A percentile compares a stretch with the other conserved stretches of the same genome.
Conservation (phyloP, 2,329 filamentous ascomycete genomes). For the Sarocladium oryzae region DNA sequence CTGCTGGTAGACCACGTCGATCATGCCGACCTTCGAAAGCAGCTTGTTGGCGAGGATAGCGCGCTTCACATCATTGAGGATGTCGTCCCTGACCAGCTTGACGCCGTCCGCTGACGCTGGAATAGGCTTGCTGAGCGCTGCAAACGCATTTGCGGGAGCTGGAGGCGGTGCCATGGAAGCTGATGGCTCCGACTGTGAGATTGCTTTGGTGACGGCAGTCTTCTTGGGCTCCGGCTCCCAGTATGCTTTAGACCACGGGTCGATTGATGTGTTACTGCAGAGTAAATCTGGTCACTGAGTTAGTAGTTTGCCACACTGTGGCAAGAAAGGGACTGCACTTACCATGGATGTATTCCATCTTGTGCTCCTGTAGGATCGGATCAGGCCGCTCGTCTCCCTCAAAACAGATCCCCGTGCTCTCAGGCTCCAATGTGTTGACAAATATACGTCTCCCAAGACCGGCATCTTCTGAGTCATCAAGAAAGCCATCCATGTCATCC, state of each 20-base stretch:
- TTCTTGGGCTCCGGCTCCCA: slow-evolving; percentile 52
- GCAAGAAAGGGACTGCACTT: slow-evolving; percentile 23
- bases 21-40: slow-evolving; percentile 33
- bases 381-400: slow-evolving; percentile 50
- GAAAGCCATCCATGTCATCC: slow-evolving; percentile 84
- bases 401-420: slow-evolving; percentile 78
- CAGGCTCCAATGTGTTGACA: slow-evolving; percentile 66
- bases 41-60: slow-evolving; percentile 33
- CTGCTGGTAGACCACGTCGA: slow-evolving; percentile 33
- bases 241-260: slow-evolving; percentile 40
- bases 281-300: neutral
- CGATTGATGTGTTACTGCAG: neutral
- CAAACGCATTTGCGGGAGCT: slow-evolving; percentile 29
- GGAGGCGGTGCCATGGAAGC: slow-evolving; percentile 27
- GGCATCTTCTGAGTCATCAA: slow-evolving; percentile 77
- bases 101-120: slow-evolving; percentile 12
- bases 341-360: slow-evolving; percentile 71
- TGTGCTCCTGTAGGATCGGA: slow-evolving; percentile 51
- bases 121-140: slow-evolving; percentile 21
- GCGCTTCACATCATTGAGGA: slow-evolving; percentile 35
- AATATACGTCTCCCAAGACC: slow-evolving; percentile 49
- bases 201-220: slow-evolving; percentile 13
- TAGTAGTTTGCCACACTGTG: neutral
- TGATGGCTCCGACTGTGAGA: slow-evolving; percentile 12
- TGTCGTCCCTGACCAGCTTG: slow-evolving; percentile 31